phyloP scores from a whole-genome alignment of 768 basidiomycete genomes.

The Coprinellus micaceus region DNA sequence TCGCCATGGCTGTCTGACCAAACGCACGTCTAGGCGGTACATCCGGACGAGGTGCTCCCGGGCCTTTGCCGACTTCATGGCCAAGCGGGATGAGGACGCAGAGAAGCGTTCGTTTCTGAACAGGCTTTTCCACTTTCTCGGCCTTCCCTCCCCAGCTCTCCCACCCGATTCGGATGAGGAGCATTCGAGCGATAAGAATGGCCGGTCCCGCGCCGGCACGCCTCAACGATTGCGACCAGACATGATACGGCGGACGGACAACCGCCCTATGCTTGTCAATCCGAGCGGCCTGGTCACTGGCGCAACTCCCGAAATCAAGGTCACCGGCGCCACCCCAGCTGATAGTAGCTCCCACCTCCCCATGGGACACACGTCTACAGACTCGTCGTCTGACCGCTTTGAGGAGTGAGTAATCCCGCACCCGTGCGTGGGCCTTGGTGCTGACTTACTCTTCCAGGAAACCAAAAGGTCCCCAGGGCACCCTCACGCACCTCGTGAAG shows the following conservation, averaged over 20 bases:
- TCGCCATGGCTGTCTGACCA: background rate
- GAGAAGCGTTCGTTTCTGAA: background rate
- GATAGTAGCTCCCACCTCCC: constrained; percentile 5
- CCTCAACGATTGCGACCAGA: constrained; percentile 51
- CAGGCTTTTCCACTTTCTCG: background rate
- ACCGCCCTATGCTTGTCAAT: constrained; percentile 57
- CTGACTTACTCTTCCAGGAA: background rate
- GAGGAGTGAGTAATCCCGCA: background rate
- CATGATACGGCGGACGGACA: constrained; percentile 76
- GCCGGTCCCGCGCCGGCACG: background rate
- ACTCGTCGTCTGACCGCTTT: background rate
- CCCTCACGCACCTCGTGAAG: background rate
- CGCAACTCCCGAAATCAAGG: constrained; percentile 22
- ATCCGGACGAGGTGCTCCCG: constrained; percentile 5
- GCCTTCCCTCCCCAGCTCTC: background rate
- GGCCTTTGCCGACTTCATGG: background rate
- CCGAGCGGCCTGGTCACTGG: constrained; percentile 72
- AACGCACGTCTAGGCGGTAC: constrained; percentile 2
- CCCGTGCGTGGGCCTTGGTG: background rate
- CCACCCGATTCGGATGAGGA: background rate
- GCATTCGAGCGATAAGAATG: background rate
- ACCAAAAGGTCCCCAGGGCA: background rate
- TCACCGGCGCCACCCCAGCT: constrained; percentile 8
- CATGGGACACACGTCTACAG: constrained; percentile 9
- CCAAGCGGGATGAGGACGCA: background rate